phyloP scores from a whole-genome alignment of 352 stramenopile species.

The Nothophytophthora sp. region DNA sequence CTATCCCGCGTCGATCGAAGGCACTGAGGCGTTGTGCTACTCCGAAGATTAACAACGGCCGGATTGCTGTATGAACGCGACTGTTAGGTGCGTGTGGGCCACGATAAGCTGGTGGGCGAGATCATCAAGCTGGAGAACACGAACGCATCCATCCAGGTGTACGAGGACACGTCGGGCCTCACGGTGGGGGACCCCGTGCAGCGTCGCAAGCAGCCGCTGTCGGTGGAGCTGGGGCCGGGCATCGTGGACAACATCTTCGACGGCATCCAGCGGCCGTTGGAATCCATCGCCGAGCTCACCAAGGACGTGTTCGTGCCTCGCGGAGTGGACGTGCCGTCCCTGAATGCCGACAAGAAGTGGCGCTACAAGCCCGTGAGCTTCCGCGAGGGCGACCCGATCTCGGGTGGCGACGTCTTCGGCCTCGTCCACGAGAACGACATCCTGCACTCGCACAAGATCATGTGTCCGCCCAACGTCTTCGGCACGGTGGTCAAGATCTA shows the following conservation, averaged over 20 bases:
- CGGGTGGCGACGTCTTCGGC: slow-evolving; percentile 98
- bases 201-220: slow-evolving; percentile 97
- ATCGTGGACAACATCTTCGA: slow-evolving; percentile 99
- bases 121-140: slow-evolving; percentile 99
- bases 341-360: slow-evolving; percentile 95
- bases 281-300: slow-evolving; percentile 94
- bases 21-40: background rate
- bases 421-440: slow-evolving; percentile 99
- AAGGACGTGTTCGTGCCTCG: slow-evolving; percentile 98
- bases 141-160: slow-evolving; percentile 99
- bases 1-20: background rate
- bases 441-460: slow-evolving; percentile 98
- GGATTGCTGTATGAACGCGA: background rate
- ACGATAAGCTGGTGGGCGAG: slow-evolving; percentile 99
- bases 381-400: slow-evolving; percentile 94
- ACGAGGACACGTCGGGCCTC: slow-evolving; percentile 98
- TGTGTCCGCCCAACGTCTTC: slow-evolving; percentile 99
- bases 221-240: slow-evolving; percentile 98
- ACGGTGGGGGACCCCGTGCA: slow-evolving; percentile 98
- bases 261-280: slow-evolving; percentile 99
- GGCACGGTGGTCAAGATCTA: slow-evolving; percentile 99
- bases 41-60: background rate
- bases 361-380: slow-evolving; percentile 95
- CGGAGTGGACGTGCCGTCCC: slow-evolving; percentile 95
- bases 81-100: slow-evolving; percentile 96